Evolutionary conservation across 495 filamentous ascomycete species (phyloP), one percentile per base, ranked within the genome.

Genomic region (Talaromyces adpressus): DNA sequence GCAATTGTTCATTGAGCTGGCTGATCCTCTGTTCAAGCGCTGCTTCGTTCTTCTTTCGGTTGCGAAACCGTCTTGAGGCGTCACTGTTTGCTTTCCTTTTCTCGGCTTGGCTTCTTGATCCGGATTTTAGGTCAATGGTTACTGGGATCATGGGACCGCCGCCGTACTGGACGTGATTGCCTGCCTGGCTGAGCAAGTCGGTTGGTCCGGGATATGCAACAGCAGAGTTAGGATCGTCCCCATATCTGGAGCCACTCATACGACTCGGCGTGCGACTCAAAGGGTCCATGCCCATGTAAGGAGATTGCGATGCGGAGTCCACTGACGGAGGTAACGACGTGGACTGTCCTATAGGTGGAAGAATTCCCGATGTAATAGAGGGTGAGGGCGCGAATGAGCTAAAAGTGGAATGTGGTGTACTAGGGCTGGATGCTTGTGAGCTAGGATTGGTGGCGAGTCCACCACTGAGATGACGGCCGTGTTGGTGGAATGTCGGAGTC

Each of bases 61-160:
- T 87, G 61, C 94, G 87, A 68, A 98, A 97, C 49, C 94, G 80
- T 63, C 92, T 87, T 47, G 92, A 97, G 7, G 94, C 94, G 52
- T 91, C 91, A 58, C 95, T 96, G 71, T 98, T 98, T 47, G 92
- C 88, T 76, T 91, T 91, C 58, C 91, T 82, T 75, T 97, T 98
- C 77, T 96, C 91, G 65, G 95, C 91, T 67, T 91, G 89, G 66
- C 87, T 87, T 65, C 89, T 91, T 63, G 90, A 96, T 22, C 87
- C 93, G 65, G 88, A 87, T 65, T 92, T 91, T 66, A 90, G 82
- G 69, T 95, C 85, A 32, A 79, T 49, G 12, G 74, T 79, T 63
- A 91, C 85, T 61, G 86, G 85, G 62, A 93, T 89, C 72, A 83
- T 74, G 71, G 72, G 66, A 83, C 84, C 39, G 36, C 6, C 82